Percentiles rank a stretch among this genome's conserved stretches.
Conservation (phyloP, 1,284 basidiomycete genomes). For the Pisolithus thermaeus region DNA sequence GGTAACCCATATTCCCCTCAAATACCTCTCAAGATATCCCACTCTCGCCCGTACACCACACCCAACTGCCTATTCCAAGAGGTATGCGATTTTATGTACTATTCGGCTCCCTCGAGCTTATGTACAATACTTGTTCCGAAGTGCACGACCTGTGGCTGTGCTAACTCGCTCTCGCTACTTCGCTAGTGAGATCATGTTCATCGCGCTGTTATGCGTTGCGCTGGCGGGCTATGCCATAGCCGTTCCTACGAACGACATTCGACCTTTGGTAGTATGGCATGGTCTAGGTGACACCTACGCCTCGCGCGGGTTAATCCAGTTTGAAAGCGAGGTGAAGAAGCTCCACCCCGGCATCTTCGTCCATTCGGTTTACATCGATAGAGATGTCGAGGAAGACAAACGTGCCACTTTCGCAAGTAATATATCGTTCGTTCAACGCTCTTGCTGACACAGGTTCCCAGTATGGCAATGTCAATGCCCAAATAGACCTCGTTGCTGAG, state of each 20-base stretch:
- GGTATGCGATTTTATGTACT: too few species aligned
- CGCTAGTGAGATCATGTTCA: conserved; percentile 10
- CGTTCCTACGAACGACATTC: conserved; percentile 21
- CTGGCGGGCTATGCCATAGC: conserved; percentile 8
- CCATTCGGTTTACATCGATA: conserved; percentile 72
- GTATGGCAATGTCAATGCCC: conserved; percentile 79
- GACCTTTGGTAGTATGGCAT: conserved; percentile 93
- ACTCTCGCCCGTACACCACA: too few species aligned
- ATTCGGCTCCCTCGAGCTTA: too few species aligned
- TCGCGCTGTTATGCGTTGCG: conserved; percentile 10
- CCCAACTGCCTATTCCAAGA: too few species aligned
- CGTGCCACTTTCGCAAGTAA: conserved; percentile 73
- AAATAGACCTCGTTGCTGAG: conserved; percentile 60
- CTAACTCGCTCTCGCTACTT: conserved; percentile 6
- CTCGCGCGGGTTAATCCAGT: conserved; percentile 64
- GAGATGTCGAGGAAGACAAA: conserved; percentile 65
- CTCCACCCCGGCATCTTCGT: conserved; percentile 84
- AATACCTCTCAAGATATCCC: too few species aligned
- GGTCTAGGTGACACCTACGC: conserved; percentile 75
- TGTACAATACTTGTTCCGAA: too few species aligned
- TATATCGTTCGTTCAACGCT: background rate
- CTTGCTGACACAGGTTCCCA: conserved; percentile 25
- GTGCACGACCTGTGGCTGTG: too few species aligned
- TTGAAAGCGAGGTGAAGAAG: conserved; percentile 60
- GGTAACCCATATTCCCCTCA: too few species aligned